These are phyloP conservation scores for Myriosclerotinia scirpicola DNA, from an alignment of 2,329 filamentous ascomycete species.

Conservation along the genomic window DNA sequence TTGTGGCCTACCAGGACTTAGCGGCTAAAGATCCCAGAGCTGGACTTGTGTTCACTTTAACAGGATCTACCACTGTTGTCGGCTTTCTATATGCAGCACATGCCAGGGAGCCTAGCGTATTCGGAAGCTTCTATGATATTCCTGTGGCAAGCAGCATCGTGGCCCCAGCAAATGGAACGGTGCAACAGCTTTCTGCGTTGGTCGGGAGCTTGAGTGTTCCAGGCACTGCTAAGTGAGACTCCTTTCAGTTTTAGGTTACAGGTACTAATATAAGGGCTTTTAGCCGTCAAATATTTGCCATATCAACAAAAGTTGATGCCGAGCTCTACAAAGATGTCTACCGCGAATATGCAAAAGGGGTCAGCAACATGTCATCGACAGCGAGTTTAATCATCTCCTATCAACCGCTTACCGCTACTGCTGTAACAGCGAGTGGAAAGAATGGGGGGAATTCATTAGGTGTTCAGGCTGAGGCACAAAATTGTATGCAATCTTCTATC, in stretches of 20 bases:
- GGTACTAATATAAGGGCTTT: neutral
- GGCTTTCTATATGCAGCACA: too few relatives aligned
- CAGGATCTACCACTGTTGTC: too few relatives aligned
- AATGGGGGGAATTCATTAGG: neutral
- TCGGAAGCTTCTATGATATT: too few relatives aligned
- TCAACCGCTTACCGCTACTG: neutral
- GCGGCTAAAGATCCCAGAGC: too few relatives aligned
- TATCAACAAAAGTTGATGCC: constrained; percentile 1
- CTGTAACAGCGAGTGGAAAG: neutral
- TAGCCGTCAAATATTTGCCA: constrained; percentile 1
- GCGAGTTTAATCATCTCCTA: neutral
- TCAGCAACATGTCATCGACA: neutral
- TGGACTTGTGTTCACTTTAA: too few relatives aligned
- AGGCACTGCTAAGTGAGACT: neutral
- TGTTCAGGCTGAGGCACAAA: neutral
- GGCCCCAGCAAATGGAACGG: too few relatives aligned
- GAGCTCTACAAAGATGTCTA: constrained; percentile 2
- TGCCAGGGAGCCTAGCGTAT: too few relatives aligned
- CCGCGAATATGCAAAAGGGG: neutral
- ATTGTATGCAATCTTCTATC: neutral
- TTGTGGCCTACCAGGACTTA: neutral
- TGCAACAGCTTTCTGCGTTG: too few relatives aligned
- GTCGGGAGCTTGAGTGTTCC: neutral
- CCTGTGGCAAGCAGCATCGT: too few relatives aligned
- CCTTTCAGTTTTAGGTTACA: neutral